phyloP scores from a whole-genome alignment of 2,329 filamentous ascomycete species.

The Teratosphaeria epicoccoides region DNA sequence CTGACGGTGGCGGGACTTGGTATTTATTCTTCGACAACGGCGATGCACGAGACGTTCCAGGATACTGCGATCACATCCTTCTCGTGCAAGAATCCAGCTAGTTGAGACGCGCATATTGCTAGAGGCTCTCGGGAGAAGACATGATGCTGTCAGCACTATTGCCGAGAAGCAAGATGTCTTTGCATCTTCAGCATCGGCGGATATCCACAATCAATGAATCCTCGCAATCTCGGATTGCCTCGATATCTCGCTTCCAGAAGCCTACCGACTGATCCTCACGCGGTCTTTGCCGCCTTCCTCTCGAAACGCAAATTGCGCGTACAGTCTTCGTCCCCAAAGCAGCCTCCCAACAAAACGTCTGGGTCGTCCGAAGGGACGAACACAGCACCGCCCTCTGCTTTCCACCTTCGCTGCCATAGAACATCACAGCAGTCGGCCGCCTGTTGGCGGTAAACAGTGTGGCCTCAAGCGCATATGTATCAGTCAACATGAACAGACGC shows the following conservation, averaged over 20 bases:
- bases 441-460: neutral
- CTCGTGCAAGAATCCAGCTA: conserved; percentile 6
- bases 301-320: too few relatives aligned
- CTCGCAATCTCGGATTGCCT: too few relatives aligned
- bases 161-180: too few relatives aligned
- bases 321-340: too few relatives aligned
- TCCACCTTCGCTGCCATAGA: neutral
- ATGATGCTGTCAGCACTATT: neutral
- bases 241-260: too few relatives aligned
- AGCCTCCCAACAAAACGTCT: too few relatives aligned
- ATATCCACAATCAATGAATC: too few relatives aligned
- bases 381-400: neutral
- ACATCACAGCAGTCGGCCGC: neutral
- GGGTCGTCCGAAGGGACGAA: too few relatives aligned
- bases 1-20: conserved; percentile 31
- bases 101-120: neutral
- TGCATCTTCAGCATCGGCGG: too few relatives aligned
- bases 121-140: neutral
- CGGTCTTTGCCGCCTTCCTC: too few relatives aligned
- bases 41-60: conserved; percentile 22
- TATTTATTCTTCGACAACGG: conserved; percentile 29
- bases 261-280: too few relatives aligned
- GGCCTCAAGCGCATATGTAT: neutral
- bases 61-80: conserved; percentile 8
- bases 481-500: neutral